Evolutionary conservation across 306 rosid species (phyloP), one percentile per base, ranked within the genome.

Genomic region (Coriaria nepalensis): DNA sequence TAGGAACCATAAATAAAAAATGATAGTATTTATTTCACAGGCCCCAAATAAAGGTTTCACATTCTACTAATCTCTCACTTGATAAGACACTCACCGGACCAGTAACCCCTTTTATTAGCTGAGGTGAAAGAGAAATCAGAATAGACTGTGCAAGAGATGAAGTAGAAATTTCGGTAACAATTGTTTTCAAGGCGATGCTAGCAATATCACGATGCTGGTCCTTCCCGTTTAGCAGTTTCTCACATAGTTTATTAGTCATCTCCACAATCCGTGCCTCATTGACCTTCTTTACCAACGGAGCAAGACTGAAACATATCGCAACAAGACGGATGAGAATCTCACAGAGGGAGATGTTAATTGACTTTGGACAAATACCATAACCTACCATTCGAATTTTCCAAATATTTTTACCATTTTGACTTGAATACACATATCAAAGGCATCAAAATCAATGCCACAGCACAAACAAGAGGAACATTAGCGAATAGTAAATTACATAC

Each of bases 171-270:
- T 92, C 98, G 62, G 94, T 85, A 71, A 92, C 82, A 54, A 92
- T 71, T 5, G 98, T 86, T 81, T 85, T 92, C 71, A 92, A 72
- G 62, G 98, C 98, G 52, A 92, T 92, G 80, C 93, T 79, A 47
- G 98, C 98, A 65, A 78, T 71, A 68, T 92, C 98, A 8, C 94
- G 96, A 63, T 92, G 94, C 46, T 82, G 95, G 56, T 90, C 94
- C 80, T 82, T 86, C 50, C 80, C 98, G 29, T 92, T 79, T 5
- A 85, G 87, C 73, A 85, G 62, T 64, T 86, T 92, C 9, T 75
- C 83, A 57, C 98, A 92, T 0, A 92, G 77, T 53, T 78, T 83
- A 56, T 66, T 61, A 55, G 83, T 74, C 94, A 92, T 86, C 60
- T 92, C 98, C 68, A 86, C 98, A 44, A 92, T 81, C 54, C 87